Percentiles rank a stretch among this genome's conserved stretches.
phyloP scores from a whole-genome alignment of 139 green algal genomes.

The Raphidocelis subcapitata region DNA sequence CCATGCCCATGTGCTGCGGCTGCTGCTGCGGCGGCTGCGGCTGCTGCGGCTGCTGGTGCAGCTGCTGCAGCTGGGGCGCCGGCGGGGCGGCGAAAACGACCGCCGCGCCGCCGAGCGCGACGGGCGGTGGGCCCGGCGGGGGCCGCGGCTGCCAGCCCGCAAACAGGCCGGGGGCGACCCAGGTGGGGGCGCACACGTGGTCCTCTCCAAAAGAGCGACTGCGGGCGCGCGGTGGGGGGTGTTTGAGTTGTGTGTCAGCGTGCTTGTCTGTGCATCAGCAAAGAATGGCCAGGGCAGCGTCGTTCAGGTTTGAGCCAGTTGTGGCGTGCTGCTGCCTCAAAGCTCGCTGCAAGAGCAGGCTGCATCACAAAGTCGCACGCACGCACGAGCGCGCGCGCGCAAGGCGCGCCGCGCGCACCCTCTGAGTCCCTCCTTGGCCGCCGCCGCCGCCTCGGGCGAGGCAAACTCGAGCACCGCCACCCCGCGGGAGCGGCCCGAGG shows the following conservation, averaged over 20 bases:
- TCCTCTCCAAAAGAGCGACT: neutral
- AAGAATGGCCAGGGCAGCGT: neutral
- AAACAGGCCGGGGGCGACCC: constrained; percentile 12
- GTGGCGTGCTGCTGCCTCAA: neutral
- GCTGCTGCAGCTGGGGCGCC: neutral
- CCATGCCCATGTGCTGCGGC: neutral
- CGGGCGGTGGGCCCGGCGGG: neutral
- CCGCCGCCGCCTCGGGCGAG: constrained; percentile 39
- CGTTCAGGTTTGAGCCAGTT: neutral
- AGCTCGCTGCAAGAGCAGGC: neutral
- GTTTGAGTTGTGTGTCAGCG: neutral
- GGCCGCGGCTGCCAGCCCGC: neutral
- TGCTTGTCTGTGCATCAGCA: neutral
- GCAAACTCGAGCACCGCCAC: constrained; percentile 78
- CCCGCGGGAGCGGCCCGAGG: constrained; percentile 82
- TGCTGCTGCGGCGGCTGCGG: neutral
- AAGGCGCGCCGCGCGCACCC: constrained; percentile 42
- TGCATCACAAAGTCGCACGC: neutral
- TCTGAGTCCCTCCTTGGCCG: constrained; percentile 59
- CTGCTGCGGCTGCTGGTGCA: constrained; percentile 7
- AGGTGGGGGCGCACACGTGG: neutral
- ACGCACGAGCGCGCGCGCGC: neutral
- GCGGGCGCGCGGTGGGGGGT: neutral
- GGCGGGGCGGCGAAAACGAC: neutral
- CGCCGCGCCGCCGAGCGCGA: neutral